Conservation (phyloP, 441 rosid genomes). For the Metrosideros polymorpha region DNA sequence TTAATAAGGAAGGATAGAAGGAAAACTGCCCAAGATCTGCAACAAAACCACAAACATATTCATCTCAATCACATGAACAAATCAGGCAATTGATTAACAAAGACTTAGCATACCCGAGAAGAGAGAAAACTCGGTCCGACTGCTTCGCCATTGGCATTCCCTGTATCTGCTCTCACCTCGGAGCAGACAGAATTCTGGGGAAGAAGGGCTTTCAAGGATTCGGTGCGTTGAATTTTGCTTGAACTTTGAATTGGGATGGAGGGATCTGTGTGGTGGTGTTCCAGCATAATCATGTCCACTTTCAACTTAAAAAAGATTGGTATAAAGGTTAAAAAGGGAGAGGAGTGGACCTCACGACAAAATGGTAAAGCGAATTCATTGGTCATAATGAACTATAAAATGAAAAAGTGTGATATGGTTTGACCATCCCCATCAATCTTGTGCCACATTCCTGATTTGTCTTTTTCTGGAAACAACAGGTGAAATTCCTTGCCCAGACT, state of each 20-base stretch:
- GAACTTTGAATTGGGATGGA: not conserved
- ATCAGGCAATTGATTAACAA: not conserved
- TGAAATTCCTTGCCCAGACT: not conserved
- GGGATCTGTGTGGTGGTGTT: not conserved
- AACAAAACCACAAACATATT: not conserved
- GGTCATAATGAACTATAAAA: not conserved
- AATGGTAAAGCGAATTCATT: not conserved
- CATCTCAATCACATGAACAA: not conserved
- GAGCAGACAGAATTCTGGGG: not conserved
- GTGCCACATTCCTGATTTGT: not conserved
- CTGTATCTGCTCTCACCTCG: not conserved
- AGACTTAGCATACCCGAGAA: not conserved
- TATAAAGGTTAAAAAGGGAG: not conserved
- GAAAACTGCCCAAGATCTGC: not conserved
- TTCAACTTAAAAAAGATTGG: not conserved
- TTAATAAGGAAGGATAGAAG: not conserved
- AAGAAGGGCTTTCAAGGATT: not conserved
- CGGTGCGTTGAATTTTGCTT: not conserved
- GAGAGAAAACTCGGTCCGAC: not conserved
- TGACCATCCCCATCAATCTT: not conserved
- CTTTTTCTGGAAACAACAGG: not conserved
- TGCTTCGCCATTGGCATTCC: not conserved
- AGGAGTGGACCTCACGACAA: not conserved
- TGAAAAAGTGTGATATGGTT: not conserved
- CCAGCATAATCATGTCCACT: not conserved